Conservation (phyloP, 257 asterid genomes). For the Nicotiana attenuata region DNA sequence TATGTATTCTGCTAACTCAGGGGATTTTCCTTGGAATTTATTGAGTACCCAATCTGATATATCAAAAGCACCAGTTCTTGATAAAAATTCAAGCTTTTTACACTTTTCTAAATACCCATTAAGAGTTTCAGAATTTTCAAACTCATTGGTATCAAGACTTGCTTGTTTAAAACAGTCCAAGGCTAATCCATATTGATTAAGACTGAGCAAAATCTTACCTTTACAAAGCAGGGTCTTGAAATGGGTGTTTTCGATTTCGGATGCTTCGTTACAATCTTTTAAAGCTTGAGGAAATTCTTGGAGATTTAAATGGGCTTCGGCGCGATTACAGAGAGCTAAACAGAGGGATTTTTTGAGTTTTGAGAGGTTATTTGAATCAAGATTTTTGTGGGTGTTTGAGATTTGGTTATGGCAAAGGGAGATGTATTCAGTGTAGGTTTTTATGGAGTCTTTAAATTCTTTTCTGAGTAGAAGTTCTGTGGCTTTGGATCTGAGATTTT, state of each 20-base stretch:
- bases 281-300: slow-evolving; percentile 42
- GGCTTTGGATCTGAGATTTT: slow-evolving; percentile 71
- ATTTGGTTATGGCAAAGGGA: slow-evolving; percentile 40
- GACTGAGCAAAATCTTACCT: slow-evolving; percentile 56
- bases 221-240: slow-evolving; percentile 73
- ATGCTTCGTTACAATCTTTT: slow-evolving; percentile 60
- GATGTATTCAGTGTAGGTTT: slow-evolving; percentile 53
- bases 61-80: slow-evolving; percentile 64
- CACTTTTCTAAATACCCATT: slow-evolving; percentile 46
- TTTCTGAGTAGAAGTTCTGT: slow-evolving; percentile 67
- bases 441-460: slow-evolving; percentile 51
- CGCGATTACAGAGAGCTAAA: slow-evolving; percentile 61
- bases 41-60: slow-evolving; percentile 68
- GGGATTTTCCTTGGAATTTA: slow-evolving; percentile 48
- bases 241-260: slow-evolving; percentile 54
- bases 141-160: slow-evolving; percentile 41
- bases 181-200: slow-evolving; percentile 46
- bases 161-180: slow-evolving; percentile 50
- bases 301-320: slow-evolving; percentile 57
- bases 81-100: slow-evolving; percentile 53
- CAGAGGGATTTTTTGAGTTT: slow-evolving; percentile 54
- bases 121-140: slow-evolving; percentile 39
- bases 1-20: slow-evolving; percentile 62
- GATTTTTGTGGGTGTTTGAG: slow-evolving; percentile 18
- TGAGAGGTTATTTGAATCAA: slow-evolving; percentile 24